A percentile compares a stretch with the other conserved stretches of the same genome.
phyloP scores from a whole-genome alignment of 2,329 filamentous ascomycete species.

The Emmonsia crescens region DNA sequence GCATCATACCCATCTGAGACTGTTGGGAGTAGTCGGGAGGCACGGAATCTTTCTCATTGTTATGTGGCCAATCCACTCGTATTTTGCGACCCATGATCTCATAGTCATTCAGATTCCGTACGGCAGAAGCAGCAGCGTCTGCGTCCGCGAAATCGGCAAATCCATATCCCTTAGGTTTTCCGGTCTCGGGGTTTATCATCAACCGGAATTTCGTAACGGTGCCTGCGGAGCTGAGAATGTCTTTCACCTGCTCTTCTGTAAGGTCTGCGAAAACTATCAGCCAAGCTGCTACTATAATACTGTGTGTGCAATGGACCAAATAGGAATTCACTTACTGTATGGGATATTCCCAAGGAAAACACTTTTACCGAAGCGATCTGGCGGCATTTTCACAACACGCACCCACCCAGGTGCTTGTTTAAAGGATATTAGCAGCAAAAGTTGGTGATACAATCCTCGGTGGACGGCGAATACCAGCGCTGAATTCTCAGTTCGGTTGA shows the following conservation, averaged over 20 bases:
- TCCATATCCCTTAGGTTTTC: constrained; percentile 88
- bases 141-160: constrained; percentile 93
- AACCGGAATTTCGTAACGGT: constrained; percentile 86
- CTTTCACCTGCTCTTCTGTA: constrained; percentile 89
- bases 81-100: constrained; percentile 93
- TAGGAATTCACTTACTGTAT: constrained; percentile 58
- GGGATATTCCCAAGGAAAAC: constrained; percentile 50
- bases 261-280: constrained; percentile 60
- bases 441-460: neutral
- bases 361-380: constrained; percentile 35
- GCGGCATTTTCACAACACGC: constrained; percentile 28
- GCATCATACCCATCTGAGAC: constrained; percentile 20
- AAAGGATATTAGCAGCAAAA: neutral
- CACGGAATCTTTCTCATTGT: constrained; percentile 63
- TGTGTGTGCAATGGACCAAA: constrained; percentile 77
- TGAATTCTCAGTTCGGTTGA: neutral
- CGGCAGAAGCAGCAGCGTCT: constrained; percentile 83
- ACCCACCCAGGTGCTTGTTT: neutral
- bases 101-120: constrained; percentile 89
- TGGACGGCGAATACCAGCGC: neutral
- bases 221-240: constrained; percentile 83
- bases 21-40: constrained; percentile 39
- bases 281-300: constrained; percentile 46
- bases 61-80: constrained; percentile 91
- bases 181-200: constrained; percentile 91